A percentile compares a stretch with the other conserved stretches of the same genome.
Conservation (phyloP, 2,329 filamentous ascomycete species). For the Penicillium sp. region DNA sequence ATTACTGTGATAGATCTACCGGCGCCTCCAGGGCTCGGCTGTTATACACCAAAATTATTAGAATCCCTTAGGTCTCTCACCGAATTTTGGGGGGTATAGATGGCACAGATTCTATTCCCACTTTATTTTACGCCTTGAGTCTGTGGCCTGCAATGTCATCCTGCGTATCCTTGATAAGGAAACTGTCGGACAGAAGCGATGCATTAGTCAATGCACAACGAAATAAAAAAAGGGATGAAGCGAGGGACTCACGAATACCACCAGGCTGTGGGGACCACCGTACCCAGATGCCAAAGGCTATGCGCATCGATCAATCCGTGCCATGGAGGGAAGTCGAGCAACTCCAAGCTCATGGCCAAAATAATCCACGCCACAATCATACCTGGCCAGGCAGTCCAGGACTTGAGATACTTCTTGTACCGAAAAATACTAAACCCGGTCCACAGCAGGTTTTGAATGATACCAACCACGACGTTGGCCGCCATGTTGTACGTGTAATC, state of each 20-base stretch:
- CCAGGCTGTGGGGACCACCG: slow-evolving; percentile 80
- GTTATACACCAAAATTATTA: slow-evolving; percentile 9
- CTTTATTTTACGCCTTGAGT: slow-evolving; percentile 58
- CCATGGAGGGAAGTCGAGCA: slow-evolving; percentile 89
- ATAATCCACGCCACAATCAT: slow-evolving; percentile 90
- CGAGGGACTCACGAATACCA: slow-evolving; percentile 82
- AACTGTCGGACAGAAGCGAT: slow-evolving; percentile 54
- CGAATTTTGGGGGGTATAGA: slow-evolving; percentile 2
- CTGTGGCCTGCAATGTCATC: slow-evolving; percentile 75
- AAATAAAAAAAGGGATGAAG: neutral
- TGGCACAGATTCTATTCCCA: neutral
- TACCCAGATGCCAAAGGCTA: slow-evolving; percentile 92
- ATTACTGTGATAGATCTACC: slow-evolving; percentile 12
- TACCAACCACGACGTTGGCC: slow-evolving; percentile 81
- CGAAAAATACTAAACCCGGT: slow-evolving; percentile 74
- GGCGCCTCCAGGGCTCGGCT: slow-evolving; percentile 5
- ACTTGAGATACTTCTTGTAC: slow-evolving; percentile 68
- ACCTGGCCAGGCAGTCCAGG: slow-evolving; percentile 87
- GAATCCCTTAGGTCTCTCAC: neutral
- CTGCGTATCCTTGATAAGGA: slow-evolving; percentile 79
- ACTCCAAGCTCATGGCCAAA: slow-evolving; percentile 90
- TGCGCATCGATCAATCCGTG: slow-evolving; percentile 86
- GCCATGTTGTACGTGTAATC: slow-evolving; percentile 99
- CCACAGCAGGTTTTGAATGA: slow-evolving; percentile 82
- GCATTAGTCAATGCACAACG: slow-evolving; percentile 9